Conservation (phyloP, 306 rosid species). For the Dryas alaskensis region DNA sequence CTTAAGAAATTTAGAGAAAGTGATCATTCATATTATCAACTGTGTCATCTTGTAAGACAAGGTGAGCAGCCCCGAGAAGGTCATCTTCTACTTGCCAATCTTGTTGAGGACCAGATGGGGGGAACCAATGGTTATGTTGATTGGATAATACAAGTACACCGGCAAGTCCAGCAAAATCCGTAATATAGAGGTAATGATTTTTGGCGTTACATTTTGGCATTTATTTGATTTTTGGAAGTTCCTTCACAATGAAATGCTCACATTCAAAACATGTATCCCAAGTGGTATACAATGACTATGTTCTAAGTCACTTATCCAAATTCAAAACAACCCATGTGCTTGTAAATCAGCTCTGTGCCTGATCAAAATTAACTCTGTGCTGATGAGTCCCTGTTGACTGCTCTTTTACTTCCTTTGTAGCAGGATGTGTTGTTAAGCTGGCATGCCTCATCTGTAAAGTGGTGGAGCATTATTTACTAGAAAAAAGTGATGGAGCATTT, state of each 20-base stretch:
- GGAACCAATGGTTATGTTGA: slow-evolving; percentile 77
- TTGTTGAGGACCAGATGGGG: slow-evolving; percentile 91
- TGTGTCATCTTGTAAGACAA: slow-evolving; percentile 88
- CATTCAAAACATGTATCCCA: background rate
- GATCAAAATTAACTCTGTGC: background rate
- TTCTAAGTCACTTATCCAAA: too few species aligned
- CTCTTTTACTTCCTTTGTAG: slow-evolving; percentile 21
- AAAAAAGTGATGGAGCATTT: slow-evolving; percentile 1
- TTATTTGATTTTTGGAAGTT: background rate
- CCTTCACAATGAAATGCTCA: background rate
- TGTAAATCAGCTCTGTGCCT: background rate
- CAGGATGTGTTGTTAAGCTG: slow-evolving; percentile 31
- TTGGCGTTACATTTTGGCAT: background rate
- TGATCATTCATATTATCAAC: slow-evolving; percentile 58
- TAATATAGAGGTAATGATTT: slow-evolving; percentile 48
- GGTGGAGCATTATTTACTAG: slow-evolving; percentile 23
- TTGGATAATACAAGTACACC: slow-evolving; percentile 84
- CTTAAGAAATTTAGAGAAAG: slow-evolving; percentile 66
- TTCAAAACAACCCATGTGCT: background rate
- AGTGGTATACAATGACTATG: background rate
- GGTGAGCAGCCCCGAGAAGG: slow-evolving; percentile 98
- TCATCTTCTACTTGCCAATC: slow-evolving; percentile 71
- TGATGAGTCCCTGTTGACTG: background rate
- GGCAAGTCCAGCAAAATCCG: slow-evolving; percentile 85
- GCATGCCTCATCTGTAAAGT: slow-evolving; percentile 25